Conservation (phyloP, 208 protist genomes). For the Tritrichomonas musculus region DNA sequence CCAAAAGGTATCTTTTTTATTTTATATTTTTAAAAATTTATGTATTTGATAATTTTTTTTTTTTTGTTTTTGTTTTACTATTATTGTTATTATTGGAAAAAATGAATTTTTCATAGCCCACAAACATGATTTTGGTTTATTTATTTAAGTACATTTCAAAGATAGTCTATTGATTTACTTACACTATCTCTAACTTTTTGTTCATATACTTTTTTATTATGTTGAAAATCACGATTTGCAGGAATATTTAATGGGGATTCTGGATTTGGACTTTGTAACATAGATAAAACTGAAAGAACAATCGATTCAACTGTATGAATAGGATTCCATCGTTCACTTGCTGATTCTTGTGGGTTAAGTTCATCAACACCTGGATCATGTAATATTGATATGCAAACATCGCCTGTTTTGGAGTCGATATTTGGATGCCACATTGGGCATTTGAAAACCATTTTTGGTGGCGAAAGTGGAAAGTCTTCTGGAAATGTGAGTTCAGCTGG, state of each 20-base stretch:
- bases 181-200: too few relatives aligned
- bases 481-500: neutral
- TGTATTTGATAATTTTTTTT: too few relatives aligned
- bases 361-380: neutral
- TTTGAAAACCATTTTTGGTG: neutral
- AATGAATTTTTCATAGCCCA: too few relatives aligned
- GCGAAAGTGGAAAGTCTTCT: slow-evolving; percentile 10
- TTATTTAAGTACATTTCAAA: too few relatives aligned
- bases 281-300: slow-evolving; percentile 29
- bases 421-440: slow-evolving; percentile 30
- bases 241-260: neutral
- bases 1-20: too few relatives aligned
- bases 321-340: neutral
- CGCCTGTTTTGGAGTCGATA: neutral
- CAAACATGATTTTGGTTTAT: too few relatives aligned
- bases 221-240: neutral
- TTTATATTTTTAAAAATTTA: too few relatives aligned
- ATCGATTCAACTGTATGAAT: slow-evolving; percentile 31
- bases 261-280: slow-evolving; percentile 5
- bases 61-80: too few relatives aligned
- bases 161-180: too few relatives aligned
- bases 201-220: too few relatives aligned
- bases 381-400: slow-evolving; percentile 29
- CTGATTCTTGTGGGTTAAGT: neutral
- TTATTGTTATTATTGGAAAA: too few relatives aligned